Conservation (phyloP, 345 rosid genomes). For the Leavenworthia alabamica region DNA sequence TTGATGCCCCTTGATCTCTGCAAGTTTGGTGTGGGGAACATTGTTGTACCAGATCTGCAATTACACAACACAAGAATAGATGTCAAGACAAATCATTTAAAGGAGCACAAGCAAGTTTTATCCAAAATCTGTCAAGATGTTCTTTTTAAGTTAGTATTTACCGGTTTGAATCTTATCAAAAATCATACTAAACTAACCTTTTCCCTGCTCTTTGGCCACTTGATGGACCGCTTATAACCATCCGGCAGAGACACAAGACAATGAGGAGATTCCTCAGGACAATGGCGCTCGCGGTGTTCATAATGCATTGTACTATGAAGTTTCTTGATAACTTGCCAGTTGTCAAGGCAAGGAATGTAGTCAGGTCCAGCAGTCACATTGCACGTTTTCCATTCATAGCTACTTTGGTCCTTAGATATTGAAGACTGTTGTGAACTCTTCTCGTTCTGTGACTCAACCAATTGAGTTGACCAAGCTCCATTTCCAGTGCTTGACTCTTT, state of each 20-base stretch:
- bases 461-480: slow-evolving; percentile 69
- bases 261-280: slow-evolving; percentile 72
- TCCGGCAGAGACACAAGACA: slow-evolving; percentile 80
- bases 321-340: slow-evolving; percentile 60
- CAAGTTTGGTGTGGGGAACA: slow-evolving; percentile 92
- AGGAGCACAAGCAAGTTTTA: background rate
- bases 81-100: slow-evolving; percentile 1
- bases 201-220: slow-evolving; percentile 89
- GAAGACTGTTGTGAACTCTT: slow-evolving; percentile 51
- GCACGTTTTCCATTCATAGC: slow-evolving; percentile 66
- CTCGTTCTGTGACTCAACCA: slow-evolving; percentile 73
- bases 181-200: slow-evolving; percentile 36
- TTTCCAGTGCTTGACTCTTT: slow-evolving; percentile 45
- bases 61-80: slow-evolving; percentile 1
- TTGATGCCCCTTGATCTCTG: slow-evolving; percentile 79
- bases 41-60: slow-evolving; percentile 34
- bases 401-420: slow-evolving; percentile 29
- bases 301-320: slow-evolving; percentile 63
- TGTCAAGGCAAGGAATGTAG: slow-evolving; percentile 96
- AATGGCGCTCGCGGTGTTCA: slow-evolving; percentile 92
- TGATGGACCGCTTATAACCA: slow-evolving; percentile 60
- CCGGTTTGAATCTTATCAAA: background rate
- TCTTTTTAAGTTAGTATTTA: background rate
- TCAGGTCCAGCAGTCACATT: slow-evolving; percentile 85
- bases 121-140: background rate